Evolutionary conservation across 768 basidiomycete species (phyloP).

Genomic region (Leccinum aurantiacum): DNA sequence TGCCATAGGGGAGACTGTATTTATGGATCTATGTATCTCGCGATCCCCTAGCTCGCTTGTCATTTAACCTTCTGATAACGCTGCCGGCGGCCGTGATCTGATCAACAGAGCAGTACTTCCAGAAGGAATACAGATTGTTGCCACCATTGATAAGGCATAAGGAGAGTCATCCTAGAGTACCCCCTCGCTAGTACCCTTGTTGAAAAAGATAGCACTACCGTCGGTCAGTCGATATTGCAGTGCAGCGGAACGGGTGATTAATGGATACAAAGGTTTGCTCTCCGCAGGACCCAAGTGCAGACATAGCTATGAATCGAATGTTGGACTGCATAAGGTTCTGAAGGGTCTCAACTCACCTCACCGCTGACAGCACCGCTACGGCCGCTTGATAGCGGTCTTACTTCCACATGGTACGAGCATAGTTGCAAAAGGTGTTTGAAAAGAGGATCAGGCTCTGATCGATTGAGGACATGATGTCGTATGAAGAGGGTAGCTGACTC

Average conservation of each 20-base stretch:
- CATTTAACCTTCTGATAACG: not conserved
- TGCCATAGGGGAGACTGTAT: not conserved
- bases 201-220: slow-evolving; percentile 63
- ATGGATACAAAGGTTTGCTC: slow-evolving; percentile 32
- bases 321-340: not conserved
- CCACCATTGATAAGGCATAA: not conserved
- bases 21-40: not conserved
- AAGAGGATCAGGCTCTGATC: slow-evolving; percentile 57
- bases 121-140: not conserved
- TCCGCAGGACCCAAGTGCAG: slow-evolving; percentile 56
- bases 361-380: slow-evolving; percentile 77
- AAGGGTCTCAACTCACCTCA: slow-evolving; percentile 46
- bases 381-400: slow-evolving; percentile 69
- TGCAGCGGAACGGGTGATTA: slow-evolving; percentile 52
- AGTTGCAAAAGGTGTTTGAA: slow-evolving; percentile 60
- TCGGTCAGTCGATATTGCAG: slow-evolving; percentile 75
- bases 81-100: not conserved
- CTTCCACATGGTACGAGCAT: slow-evolving; percentile 69
- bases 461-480: slow-evolving; percentile 60
- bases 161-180: slow-evolving; percentile 45
- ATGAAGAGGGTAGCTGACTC: slow-evolving; percentile 54
- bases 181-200: slow-evolving; percentile 65
- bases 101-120: not conserved
- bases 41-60: not conserved
- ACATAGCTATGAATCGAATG: slow-evolving; percentile 47